These are phyloP conservation scores for Eucalyptus rudis DNA, from an alignment of 345 rosid genomes.

Conservation along the genomic window DNA sequence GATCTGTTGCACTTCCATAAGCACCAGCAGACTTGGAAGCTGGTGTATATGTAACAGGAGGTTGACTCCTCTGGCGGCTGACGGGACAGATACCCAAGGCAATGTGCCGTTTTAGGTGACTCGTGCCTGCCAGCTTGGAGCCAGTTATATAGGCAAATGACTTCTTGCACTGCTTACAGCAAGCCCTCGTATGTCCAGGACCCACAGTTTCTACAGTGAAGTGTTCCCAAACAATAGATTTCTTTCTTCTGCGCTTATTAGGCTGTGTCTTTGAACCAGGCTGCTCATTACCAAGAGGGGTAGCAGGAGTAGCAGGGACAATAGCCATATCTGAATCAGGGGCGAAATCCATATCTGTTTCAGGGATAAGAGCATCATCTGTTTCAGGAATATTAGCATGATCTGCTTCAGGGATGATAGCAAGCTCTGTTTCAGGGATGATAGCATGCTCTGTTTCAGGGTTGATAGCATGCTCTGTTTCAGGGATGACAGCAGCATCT, in stretches of 20 bases:
- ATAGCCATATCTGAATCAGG: conserved; percentile 34
- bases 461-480: not conserved
- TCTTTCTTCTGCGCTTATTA: conserved; percentile 68
- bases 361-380: not conserved
- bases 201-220: conserved; percentile 73
- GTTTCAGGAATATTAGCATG: not conserved
- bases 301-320: conserved; percentile 14
- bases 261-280: conserved; percentile 29
- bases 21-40: conserved; percentile 15
- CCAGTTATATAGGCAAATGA: conserved; percentile 85
- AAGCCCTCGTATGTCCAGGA: conserved; percentile 67
- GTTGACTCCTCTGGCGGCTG: conserved; percentile 33
- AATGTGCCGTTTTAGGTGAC: conserved; percentile 96
- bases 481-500: not conserved
- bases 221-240: conserved; percentile 93
- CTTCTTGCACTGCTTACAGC: conserved; percentile 84
- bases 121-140: conserved; percentile 83
- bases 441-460: not conserved
- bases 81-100: conserved; percentile 81
- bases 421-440: not conserved
- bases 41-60: conserved; percentile 1
- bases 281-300: conserved; percentile 17
- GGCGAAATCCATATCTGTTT: conserved; percentile 20
- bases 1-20: conserved; percentile 13
- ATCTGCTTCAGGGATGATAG: not conserved